Evolutionary conservation across 805 yeast species (phyloP).

Genomic region (Diddensiella caesifluorescens): DNA sequence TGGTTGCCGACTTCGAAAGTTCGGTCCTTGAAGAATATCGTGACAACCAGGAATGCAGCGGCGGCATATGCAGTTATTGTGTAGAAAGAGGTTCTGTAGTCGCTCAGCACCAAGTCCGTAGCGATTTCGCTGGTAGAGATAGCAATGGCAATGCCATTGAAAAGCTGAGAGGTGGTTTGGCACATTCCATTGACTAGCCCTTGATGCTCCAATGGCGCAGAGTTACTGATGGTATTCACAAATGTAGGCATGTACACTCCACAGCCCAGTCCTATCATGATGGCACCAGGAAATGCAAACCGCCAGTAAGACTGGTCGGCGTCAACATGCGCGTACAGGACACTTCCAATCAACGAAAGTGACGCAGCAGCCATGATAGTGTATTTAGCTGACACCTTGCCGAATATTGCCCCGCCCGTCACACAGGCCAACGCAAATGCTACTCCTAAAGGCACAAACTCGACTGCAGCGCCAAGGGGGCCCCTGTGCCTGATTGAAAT

Average conservation of each 20-base stretch:
- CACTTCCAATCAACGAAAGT: slow-evolving; percentile 20
- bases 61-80: slow-evolving; percentile 15
- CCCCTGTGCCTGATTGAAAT: slow-evolving; percentile 27
- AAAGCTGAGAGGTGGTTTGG: slow-evolving; percentile 36
- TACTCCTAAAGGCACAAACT: slow-evolving; percentile 33
- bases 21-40: too few relatives aligned
- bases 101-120: slow-evolving; percentile 1
- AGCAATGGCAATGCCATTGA: slow-evolving; percentile 31
- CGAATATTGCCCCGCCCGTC: slow-evolving; percentile 23
- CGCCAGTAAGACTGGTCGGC: slow-evolving; percentile 30
- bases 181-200: slow-evolving; percentile 38
- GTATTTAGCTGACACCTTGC: slow-evolving; percentile 10
- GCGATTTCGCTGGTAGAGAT: slow-evolving; percentile 21
- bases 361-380: slow-evolving; percentile 8
- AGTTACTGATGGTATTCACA: slow-evolving; percentile 29
- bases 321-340: slow-evolving; percentile 27
- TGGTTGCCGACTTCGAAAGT: too few relatives aligned
- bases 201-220: slow-evolving; percentile 37
- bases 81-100: slow-evolving; percentile 15
- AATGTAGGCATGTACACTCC: slow-evolving; percentile 36
- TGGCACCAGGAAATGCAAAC: slow-evolving; percentile 27
- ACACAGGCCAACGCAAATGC: slow-evolving; percentile 31
- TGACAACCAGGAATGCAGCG: too few relatives aligned
- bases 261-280: slow-evolving; percentile 26
- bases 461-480: slow-evolving; percentile 36